phyloP scores from a whole-genome alignment of 192 early-diverging fungal genomes.

The Coemansia biformis region DNA sequence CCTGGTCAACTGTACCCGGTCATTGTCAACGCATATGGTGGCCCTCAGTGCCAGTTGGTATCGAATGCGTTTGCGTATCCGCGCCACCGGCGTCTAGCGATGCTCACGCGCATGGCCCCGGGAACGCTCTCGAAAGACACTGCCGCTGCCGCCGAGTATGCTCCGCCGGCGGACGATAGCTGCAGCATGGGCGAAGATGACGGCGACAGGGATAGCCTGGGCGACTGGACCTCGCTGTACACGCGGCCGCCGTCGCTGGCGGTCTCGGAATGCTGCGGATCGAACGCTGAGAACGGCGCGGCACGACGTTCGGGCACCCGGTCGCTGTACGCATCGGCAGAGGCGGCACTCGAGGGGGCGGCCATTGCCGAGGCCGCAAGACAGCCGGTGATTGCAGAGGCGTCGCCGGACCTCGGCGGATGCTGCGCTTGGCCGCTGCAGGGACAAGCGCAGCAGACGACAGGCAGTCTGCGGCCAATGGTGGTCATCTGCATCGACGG shows the following conservation, averaged over 20 bases:
- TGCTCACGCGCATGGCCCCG: conserved; percentile 44
- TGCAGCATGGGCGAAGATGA: not conserved
- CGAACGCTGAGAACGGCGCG: no score
- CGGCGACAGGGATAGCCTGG: no score
- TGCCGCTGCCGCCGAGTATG: conserved; percentile 49
- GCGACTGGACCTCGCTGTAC: not conserved
- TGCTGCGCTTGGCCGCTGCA: no score
- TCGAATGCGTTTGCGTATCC: conserved; percentile 68
- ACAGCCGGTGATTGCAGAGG: not conserved
- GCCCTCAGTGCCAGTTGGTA: conserved; percentile 67
- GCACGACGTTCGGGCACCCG: not conserved
- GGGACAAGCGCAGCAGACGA: no score
- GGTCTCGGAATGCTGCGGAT: no score
- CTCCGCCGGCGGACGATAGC: not conserved
- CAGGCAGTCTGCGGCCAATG: conserved; percentile 11
- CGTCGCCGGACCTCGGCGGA: no score
- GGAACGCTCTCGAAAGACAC: not conserved
- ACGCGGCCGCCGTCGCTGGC: not conserved
- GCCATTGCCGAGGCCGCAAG: not conserved
- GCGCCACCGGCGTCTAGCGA: conserved; percentile 54
- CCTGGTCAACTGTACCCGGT: conserved; percentile 46
- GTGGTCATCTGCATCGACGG: conserved; percentile 63
- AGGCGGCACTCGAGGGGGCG: not conserved
- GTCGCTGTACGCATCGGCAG: not conserved
- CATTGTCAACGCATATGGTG: conserved; percentile 65